Conservation (phyloP, 1,139 yeast genomes). For the Hyphopichia pseudoburtonii region DNA sequence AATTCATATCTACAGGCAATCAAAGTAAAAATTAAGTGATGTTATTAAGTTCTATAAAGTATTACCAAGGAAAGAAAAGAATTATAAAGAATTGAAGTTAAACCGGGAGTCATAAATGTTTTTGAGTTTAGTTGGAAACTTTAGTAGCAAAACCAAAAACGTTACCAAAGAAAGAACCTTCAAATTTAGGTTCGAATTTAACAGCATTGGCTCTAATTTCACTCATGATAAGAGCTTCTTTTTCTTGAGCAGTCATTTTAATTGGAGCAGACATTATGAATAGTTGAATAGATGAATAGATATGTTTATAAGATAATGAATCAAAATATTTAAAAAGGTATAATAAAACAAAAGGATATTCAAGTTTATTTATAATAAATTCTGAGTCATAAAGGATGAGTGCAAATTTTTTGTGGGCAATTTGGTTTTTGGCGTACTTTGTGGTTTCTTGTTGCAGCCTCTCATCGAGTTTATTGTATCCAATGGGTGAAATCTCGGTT, state of each 20-base stretch:
- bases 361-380: not conserved
- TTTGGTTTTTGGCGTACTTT: too few relatives aligned
- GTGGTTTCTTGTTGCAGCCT: too few relatives aligned
- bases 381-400: not conserved
- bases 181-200: conserved; percentile 43
- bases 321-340: not conserved
- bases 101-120: not conserved
- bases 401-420: not conserved
- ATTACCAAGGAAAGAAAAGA: too few relatives aligned
- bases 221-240: conserved; percentile 50
- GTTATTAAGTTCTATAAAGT: too few relatives aligned
- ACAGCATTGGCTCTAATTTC: conserved; percentile 40
- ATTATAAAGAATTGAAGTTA: too few relatives aligned
- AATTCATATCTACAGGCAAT: not conserved
- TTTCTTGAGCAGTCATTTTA: conserved; percentile 40
- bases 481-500: too few relatives aligned
- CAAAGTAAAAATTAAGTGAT: not conserved
- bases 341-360: not conserved
- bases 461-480: too few relatives aligned
- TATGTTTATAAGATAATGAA: not conserved
- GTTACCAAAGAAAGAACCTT: conserved; percentile 45
- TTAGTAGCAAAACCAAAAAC: conserved; percentile 39
- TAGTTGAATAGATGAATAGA: not conserved
- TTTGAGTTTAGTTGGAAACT: conserved; percentile 4
- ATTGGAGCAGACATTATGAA: conserved; percentile 4